Evolutionary conservation across 345 rosid species (phyloP).

Genomic region (Erucastrum elatum): DNA sequence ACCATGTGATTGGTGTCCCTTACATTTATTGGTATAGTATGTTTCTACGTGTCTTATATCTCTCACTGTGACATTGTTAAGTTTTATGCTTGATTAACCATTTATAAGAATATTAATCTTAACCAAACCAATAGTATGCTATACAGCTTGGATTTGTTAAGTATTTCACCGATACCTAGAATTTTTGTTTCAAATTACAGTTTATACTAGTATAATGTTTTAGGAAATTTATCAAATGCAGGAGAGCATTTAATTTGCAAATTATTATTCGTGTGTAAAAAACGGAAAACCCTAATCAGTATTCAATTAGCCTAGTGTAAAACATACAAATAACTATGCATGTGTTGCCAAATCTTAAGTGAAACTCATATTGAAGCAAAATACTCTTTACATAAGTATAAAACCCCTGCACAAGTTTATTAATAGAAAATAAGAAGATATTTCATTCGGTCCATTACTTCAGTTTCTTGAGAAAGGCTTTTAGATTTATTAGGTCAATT

Average conservation of each 20-base stretch:
- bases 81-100: neutral
- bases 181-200: neutral
- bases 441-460: neutral
- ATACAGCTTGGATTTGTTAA: neutral
- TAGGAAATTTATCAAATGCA: neutral
- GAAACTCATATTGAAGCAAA: neutral
- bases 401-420: neutral
- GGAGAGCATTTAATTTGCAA: neutral
- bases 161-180: neutral
- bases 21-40: constrained; percentile 30
- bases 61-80: constrained; percentile 15
- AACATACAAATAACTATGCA: neutral
- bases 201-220: no score
- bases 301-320: neutral
- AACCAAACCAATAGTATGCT: neutral
- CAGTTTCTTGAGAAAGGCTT: neutral
- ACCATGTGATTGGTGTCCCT: constrained; percentile 39
- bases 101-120: neutral
- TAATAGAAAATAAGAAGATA: neutral
- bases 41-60: constrained; percentile 27
- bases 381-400: neutral
- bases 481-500: neutral
- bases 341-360: neutral
- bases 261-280: neutral
- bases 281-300: constrained; percentile 4